These are phyloP conservation scores for Haplographium delicatum DNA, from an alignment of 495 filamentous ascomycete genomes.

Conservation along the genomic window DNA sequence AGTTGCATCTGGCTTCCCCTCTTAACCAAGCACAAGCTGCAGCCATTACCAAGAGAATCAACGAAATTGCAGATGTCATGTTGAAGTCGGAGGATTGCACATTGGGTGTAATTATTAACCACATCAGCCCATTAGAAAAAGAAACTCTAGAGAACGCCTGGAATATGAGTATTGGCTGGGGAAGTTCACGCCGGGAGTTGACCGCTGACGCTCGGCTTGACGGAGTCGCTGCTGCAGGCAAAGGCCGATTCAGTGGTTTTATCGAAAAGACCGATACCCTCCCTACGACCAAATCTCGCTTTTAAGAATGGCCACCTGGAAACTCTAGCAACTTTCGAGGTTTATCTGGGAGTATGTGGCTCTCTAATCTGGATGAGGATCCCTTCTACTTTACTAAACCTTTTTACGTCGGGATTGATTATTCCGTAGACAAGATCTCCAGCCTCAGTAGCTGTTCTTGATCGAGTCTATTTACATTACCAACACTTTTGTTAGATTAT, in stretches of 20 bases:
- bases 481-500: neutral
- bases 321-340: too few relatives aligned
- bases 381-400: too few relatives aligned
- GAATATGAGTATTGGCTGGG: constrained; percentile 14
- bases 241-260: constrained; percentile 28
- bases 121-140: constrained; percentile 19
- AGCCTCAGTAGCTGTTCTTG: too few relatives aligned
- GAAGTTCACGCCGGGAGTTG: neutral
- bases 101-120: constrained; percentile 25
- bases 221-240: constrained; percentile 24
- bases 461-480: too few relatives aligned
- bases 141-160: constrained; percentile 19
- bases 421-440: too few relatives aligned
- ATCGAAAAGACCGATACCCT: too few relatives aligned
- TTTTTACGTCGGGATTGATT: too few relatives aligned
- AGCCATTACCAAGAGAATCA: constrained; percentile 9
- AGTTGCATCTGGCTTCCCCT: constrained; percentile 2
- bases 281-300: too few relatives aligned
- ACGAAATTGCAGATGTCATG: constrained; percentile 19
- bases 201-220: constrained; percentile 19
- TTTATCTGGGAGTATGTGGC: too few relatives aligned
- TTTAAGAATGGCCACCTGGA: too few relatives aligned
- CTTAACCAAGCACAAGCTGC: neutral
- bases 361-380: too few relatives aligned
- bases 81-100: constrained; percentile 24